Evolutionary conservation across 345 rosid species (phyloP), one percentile per base, ranked within the genome.

Genomic region (Lepidium africanum): DNA sequence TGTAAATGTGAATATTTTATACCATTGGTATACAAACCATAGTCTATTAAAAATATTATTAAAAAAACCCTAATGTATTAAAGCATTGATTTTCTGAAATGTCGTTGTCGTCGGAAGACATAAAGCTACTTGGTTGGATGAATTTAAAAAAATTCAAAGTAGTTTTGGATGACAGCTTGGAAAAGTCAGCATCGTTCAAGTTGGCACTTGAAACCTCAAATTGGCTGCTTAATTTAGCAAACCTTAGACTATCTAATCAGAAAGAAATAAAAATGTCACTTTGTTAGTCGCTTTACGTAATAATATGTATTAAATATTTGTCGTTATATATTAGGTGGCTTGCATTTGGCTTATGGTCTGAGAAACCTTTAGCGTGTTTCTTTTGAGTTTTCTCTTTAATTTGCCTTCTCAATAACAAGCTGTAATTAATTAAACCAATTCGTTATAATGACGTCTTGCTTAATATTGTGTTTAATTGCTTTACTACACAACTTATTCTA

Each of bases 131-230:
- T 59, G 61, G 72, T 65, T 65, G 61, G 72, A 36, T 73, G 77
- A 65, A 73, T 65, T 35, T 65, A 35, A 23, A 58, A 58, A 27
- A 41, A 66, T 65, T 73, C 71, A 65, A 65, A 60, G 66, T 32
- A 19, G 2, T 3, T 41, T 58, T 73, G 77, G 72, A 73, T 47
- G 23, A 73, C 72, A 73, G 77, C 77, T 73, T 73, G 72, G 67
- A 65, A 10, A 65, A 13, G 38, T 27, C 64, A 57, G 57, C 13
- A 55, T 47, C 37, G 36, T 64, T 11, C 70, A 56, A 72, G 70
- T 41, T 55, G 51, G 61, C 53, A 64, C 55, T 65, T 65, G 67
- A 73, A 33, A 35, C 47, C 55, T 30, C 61, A 73, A 58, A 65
- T 58, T 49, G 77, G 67, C 67, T 65, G 72, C 77, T 42, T 15